phyloP scores from a whole-genome alignment of 164 flowering plant genomes.

The Akebia trifoliata region DNA sequence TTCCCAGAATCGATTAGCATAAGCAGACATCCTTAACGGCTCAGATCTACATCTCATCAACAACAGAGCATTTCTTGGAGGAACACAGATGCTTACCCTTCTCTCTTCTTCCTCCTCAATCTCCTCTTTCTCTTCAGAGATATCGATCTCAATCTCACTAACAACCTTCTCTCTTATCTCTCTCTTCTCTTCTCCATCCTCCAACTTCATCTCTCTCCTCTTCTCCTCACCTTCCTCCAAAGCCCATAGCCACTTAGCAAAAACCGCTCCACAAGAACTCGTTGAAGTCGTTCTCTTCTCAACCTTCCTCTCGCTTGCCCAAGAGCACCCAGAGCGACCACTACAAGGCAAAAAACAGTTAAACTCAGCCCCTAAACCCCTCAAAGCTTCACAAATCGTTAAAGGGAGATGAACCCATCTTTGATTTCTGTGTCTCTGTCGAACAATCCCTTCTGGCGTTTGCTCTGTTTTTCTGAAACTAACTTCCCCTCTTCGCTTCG shows the following conservation, averaged over 20 bases:
- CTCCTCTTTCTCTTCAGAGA: slow-evolving; percentile 28
- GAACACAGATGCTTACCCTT: slow-evolving; percentile 61
- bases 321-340: slow-evolving; percentile 31
- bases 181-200: slow-evolving; percentile 36
- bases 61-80: slow-evolving; percentile 85
- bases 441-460: slow-evolving; percentile 5
- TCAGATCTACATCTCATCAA: slow-evolving; percentile 96
- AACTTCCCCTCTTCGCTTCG: slow-evolving; percentile 43
- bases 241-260: slow-evolving; percentile 64
- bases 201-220: slow-evolving; percentile 52
- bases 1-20: slow-evolving; percentile 70
- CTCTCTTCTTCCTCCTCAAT: slow-evolving; percentile 30
- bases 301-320: slow-evolving; percentile 23
- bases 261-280: slow-evolving; percentile 56
- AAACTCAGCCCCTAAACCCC: slow-evolving; percentile 65
- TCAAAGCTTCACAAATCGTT: slow-evolving; percentile 73
- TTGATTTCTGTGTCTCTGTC: slow-evolving; percentile 46
- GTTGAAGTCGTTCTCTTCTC: slow-evolving; percentile 16
- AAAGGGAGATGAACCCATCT: slow-evolving; percentile 88
- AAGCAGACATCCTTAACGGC: slow-evolving; percentile 68
- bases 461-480: slow-evolving; percentile 59
- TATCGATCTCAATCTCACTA: slow-evolving; percentile 36
- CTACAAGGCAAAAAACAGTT: slow-evolving; percentile 68
- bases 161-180: slow-evolving; percentile 8
- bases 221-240: slow-evolving; percentile 47